Conservation (phyloP, 2,329 filamentous ascomycete genomes). For the Fusarium guadeloupense region DNA sequence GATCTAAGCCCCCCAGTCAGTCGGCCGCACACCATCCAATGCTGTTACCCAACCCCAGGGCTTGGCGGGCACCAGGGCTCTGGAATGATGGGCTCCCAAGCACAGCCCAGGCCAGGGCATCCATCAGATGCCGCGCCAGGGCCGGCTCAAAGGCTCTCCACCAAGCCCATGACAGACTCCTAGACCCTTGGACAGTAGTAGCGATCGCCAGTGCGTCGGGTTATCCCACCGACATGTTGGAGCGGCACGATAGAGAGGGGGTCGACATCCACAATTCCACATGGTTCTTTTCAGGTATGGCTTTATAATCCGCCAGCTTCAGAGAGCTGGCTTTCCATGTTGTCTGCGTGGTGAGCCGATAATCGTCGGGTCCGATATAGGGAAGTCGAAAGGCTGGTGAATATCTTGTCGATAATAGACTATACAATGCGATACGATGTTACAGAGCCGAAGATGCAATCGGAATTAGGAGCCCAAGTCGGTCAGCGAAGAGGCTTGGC, state of each 20-base stretch:
- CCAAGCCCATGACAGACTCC: conserved; percentile 5
- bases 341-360: conserved; percentile 16
- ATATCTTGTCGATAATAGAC: neutral
- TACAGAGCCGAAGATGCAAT: neutral
- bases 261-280: conserved; percentile 34
- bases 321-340: neutral
- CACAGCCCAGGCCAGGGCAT: neutral
- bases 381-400: neutral
- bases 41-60: conserved; percentile 30
- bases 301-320: conserved; percentile 17
- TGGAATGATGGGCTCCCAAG: conserved; percentile 37
- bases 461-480: neutral
- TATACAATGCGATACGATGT: neutral
- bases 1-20: conserved; percentile 27
- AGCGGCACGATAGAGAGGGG: conserved; percentile 18
- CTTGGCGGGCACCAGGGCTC: conserved; percentile 33
- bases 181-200: conserved; percentile 31
- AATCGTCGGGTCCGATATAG: conserved; percentile 12
- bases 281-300: conserved; percentile 11
- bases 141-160: conserved; percentile 26
- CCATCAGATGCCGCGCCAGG: conserved; percentile 24
- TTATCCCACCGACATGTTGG: conserved; percentile 41
- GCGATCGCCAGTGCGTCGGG: conserved; percentile 37
- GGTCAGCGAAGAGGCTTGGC: neutral
- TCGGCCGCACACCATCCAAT: conserved; percentile 25